Percentiles rank a stretch among this genome's conserved stretches.
These are phyloP conservation scores for Calonectria crousiana DNA, from an alignment of 2,329 filamentous ascomycete genomes.

Conservation along the genomic window DNA sequence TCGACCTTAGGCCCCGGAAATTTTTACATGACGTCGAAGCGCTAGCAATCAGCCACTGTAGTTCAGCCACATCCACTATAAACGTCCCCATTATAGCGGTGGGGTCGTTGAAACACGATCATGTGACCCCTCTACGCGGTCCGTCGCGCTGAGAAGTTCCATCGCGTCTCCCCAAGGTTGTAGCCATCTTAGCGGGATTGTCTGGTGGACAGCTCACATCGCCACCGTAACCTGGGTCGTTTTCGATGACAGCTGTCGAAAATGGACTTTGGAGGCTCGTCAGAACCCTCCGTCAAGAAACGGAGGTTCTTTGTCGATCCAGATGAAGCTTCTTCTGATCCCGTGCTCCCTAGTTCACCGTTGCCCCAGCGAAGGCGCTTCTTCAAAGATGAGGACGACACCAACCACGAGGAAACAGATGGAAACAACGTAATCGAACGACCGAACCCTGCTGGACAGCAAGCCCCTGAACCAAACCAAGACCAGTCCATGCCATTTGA, in stretches of 20 bases:
- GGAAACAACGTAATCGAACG: slow-evolving; percentile 26
- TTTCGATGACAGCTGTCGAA: slow-evolving; percentile 30
- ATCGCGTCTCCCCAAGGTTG: slow-evolving; percentile 53
- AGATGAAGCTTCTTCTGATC: slow-evolving; percentile 46
- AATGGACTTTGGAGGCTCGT: slow-evolving; percentile 55
- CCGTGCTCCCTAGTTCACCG: slow-evolving; percentile 38
- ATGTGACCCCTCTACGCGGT: slow-evolving; percentile 56
- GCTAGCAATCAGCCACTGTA: slow-evolving; percentile 13
- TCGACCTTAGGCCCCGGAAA: slow-evolving; percentile 19
- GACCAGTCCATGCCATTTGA: slow-evolving; percentile 60
- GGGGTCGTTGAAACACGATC: slow-evolving; percentile 46
- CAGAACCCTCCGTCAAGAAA: slow-evolving; percentile 61
- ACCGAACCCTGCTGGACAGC: slow-evolving; percentile 25
- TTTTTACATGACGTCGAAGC: slow-evolving; percentile 47
- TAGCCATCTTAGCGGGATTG: slow-evolving; percentile 11
- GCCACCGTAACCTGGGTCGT: slow-evolving; percentile 5
- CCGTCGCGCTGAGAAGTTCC: slow-evolving; percentile 45
- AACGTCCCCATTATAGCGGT: not conserved
- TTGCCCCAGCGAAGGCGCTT: slow-evolving; percentile 41
- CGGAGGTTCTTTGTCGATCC: slow-evolving; percentile 53
- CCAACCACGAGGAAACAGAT: slow-evolving; percentile 36
- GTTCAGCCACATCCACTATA: slow-evolving; percentile 16
- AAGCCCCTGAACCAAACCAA: slow-evolving; percentile 16
- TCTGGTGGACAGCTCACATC: slow-evolving; percentile 9
- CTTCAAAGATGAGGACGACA: slow-evolving; percentile 42